These are phyloP conservation scores for Angomonas ambiguus DNA, from an alignment of 208 protist species.

Conservation along the genomic window DNA sequence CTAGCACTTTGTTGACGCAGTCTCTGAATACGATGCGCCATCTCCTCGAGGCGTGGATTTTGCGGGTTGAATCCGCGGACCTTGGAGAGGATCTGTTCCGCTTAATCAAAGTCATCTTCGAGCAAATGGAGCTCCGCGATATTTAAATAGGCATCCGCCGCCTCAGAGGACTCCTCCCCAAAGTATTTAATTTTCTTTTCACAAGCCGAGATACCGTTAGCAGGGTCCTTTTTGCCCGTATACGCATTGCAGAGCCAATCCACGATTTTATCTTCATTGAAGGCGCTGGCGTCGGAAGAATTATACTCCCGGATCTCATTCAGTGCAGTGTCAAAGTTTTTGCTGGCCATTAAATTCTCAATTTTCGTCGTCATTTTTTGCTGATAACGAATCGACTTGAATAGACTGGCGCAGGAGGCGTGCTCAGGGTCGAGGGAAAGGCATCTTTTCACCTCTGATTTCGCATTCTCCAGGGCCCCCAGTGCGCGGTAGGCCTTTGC, in stretches of 20 bases:
- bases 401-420: slow-evolving; percentile 52
- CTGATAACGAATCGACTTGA: slow-evolving; percentile 67
- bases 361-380: slow-evolving; percentile 37
- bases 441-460: slow-evolving; percentile 64
- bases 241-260: slow-evolving; percentile 77
- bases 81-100: slow-evolving; percentile 29
- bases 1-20: slow-evolving; percentile 15
- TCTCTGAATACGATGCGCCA: slow-evolving; percentile 29
- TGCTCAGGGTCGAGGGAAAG: slow-evolving; percentile 85
- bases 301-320: slow-evolving; percentile 38
- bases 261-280: slow-evolving; percentile 63
- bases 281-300: slow-evolving; percentile 38
- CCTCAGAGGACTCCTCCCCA: slow-evolving; percentile 33
- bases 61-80: slow-evolving; percentile 25
- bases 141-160: slow-evolving; percentile 46
- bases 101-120: slow-evolving; percentile 62
- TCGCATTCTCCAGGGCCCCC: slow-evolving; percentile 68
- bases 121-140: slow-evolving; percentile 78
- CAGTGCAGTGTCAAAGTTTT: slow-evolving; percentile 49
- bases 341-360: slow-evolving; percentile 23
- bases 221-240: slow-evolving; percentile 49
- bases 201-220: slow-evolving; percentile 52
- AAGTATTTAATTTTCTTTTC: slow-evolving; percentile 28
- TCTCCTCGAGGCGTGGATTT: slow-evolving; percentile 47
- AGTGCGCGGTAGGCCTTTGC: slow-evolving; percentile 67